Conservation (phyloP, 345 rosid genomes). For the sweet orange (Citrus sinensis) region DVS_A1.0 CM039161.1:18449501-18450000, state of each 20-base stretch:
- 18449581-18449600: neutral
- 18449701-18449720: conserved; percentile 68
- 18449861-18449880: no score
- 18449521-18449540: neutral
- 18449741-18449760: conserved; percentile 68
- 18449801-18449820: no score
- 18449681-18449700: conserved; percentile 91
- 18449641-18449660: conserved; percentile 77
- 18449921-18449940: no score
- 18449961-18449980: no score
- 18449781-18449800: no score
- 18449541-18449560: neutral
- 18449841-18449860: no score
- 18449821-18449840: no score
- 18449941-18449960: no score
- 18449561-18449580: neutral
- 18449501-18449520: no score
- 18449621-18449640: conserved; percentile 38
- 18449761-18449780: conserved; percentile 54
- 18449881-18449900: no score
- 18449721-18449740: conserved; percentile 86
- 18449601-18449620: neutral
- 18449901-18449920: no score
- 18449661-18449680: conserved; percentile 96
- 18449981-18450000: no score